Conservation (phyloP, 2,329 filamentous ascomycete species). For the Talaromyces sp. region DNA sequence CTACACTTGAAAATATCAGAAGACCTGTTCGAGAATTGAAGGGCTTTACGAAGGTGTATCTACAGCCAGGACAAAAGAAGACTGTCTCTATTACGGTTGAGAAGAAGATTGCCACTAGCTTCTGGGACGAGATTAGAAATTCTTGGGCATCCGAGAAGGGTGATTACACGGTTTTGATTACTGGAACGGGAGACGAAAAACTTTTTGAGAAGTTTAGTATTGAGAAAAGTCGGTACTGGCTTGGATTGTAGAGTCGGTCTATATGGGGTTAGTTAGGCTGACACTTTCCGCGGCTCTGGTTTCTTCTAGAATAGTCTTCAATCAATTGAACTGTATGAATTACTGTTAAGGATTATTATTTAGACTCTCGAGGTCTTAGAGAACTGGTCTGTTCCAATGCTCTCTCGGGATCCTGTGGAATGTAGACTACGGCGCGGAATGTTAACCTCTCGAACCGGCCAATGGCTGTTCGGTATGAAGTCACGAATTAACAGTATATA, state of each 20-base stretch:
- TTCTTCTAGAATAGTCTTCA: background rate
- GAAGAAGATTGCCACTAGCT: slow-evolving; percentile 66
- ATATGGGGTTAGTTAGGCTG: background rate
- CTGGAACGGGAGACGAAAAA: slow-evolving; percentile 53
- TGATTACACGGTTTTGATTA: slow-evolving; percentile 63
- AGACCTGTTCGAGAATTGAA: slow-evolving; percentile 62
- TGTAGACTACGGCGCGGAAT: slow-evolving; percentile 12
- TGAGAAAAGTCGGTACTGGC: slow-evolving; percentile 65
- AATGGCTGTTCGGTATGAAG: background rate
- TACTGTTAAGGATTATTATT: background rate
- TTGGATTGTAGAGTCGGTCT: slow-evolving; percentile 51
- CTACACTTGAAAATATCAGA: slow-evolving; percentile 53
- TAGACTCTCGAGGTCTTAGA: background rate
- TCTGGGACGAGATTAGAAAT: slow-evolving; percentile 67
- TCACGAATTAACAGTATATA: background rate
- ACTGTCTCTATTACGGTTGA: slow-evolving; percentile 55
- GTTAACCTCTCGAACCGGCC: slow-evolving; percentile 11
- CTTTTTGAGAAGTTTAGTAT: slow-evolving; percentile 58
- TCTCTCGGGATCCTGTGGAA: background rate
- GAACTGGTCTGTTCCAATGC: background rate
- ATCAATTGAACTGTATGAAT: background rate
- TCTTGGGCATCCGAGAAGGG: slow-evolving; percentile 68
- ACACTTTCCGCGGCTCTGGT: background rate
- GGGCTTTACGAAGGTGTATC: slow-evolving; percentile 63
- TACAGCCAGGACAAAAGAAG: slow-evolving; percentile 61